phyloP scores from a whole-genome alignment of 1,284 basidiomycete genomes.

The Trichosporon coremiiforme region DNA sequence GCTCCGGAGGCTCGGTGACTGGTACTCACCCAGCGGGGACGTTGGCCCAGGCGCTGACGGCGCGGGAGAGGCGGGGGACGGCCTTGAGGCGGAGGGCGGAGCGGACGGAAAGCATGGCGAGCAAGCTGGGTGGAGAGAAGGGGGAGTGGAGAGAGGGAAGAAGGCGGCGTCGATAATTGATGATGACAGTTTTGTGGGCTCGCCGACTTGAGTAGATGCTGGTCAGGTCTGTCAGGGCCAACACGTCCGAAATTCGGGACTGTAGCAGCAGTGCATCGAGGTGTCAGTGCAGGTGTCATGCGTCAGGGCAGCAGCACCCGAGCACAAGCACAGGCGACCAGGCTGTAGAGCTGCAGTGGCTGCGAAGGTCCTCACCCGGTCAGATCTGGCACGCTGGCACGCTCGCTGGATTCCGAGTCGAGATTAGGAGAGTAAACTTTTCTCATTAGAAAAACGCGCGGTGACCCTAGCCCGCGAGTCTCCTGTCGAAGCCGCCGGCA shows the following conservation, averaged over 20 bases:
- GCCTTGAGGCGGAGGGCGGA: constrained; percentile 27
- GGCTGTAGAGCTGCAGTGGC: not conserved
- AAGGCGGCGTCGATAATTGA: not conserved
- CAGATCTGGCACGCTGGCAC: not conserved
- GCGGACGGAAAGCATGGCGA: constrained; percentile 30
- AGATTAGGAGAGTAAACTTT: constrained; percentile 5
- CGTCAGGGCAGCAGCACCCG: not conserved
- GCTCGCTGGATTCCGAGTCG: not conserved
- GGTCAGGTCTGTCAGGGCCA: constrained; percentile 1
- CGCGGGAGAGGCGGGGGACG: constrained; percentile 28
- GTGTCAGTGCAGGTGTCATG: not conserved
- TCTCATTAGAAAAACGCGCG: constrained; percentile 9
- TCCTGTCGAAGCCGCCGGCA: constrained; percentile 4
- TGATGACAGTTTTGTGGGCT: constrained; percentile 15
- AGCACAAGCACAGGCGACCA: not conserved
- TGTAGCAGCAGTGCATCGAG: not conserved
- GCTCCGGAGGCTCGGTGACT: not conserved
- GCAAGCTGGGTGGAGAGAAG: not conserved
- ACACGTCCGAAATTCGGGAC: constrained; percentile 15
- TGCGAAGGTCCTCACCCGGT: not conserved
- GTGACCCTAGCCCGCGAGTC: not conserved
- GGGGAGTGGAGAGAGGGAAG: not conserved
- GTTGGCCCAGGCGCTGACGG: constrained; percentile 32
- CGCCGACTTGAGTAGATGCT: not conserved
- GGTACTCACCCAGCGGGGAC: constrained; percentile 32